phyloP scores from a whole-genome alignment of 177 flowering plant genomes.

The Vitis hybrid region DNA sequence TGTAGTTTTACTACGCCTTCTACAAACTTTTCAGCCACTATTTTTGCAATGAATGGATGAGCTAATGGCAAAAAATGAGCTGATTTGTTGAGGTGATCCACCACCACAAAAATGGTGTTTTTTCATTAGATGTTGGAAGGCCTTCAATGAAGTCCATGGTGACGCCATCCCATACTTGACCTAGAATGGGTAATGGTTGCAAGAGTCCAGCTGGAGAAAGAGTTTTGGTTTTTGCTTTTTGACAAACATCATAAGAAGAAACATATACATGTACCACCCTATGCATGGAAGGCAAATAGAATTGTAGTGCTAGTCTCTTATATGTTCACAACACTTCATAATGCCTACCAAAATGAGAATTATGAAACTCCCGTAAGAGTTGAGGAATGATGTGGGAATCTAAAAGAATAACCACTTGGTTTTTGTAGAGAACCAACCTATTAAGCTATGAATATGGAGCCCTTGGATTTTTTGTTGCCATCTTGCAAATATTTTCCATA shows the following conservation, averaged over 20 bases:
- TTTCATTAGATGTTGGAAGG: background rate
- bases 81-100: constrained; percentile 9
- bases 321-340: background rate
- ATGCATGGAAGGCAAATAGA: background rate
- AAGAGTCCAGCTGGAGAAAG: background rate
- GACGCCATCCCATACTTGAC: background rate
- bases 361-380: no score
- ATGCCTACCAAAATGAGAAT: background rate
- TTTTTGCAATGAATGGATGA: background rate
- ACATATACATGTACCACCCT: background rate
- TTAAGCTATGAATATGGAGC: no score
- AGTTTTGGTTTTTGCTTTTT: background rate
- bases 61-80: constrained; percentile 1
- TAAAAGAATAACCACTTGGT: no score
- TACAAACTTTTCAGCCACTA: background rate
- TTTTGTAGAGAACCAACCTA: no score
- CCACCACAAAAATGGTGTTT: constrained; percentile 3
- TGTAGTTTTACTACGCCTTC: background rate
- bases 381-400: no score
- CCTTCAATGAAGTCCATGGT: constrained; percentile 1
- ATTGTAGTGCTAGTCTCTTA: background rate
- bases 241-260: background rate
- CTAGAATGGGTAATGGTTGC: background rate
- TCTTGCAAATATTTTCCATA: no score
- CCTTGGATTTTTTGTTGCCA: no score